These are phyloP conservation scores for Podaxis sp. DNA, from an alignment of 768 basidiomycete genomes.

Conservation along the genomic window DNA sequence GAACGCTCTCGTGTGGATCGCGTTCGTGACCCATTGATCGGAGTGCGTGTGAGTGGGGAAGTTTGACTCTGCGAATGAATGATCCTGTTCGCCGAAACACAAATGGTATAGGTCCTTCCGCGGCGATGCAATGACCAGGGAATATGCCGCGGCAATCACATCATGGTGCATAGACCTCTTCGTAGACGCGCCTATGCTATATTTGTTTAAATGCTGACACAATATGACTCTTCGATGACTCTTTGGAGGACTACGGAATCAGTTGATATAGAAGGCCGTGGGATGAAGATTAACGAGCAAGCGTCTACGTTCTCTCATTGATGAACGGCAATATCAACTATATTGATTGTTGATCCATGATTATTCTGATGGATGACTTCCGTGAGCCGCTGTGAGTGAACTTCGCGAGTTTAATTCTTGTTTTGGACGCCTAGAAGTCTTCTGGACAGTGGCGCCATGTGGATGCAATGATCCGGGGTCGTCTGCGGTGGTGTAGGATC, in stretches of 20 bases:
- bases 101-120: neutral
- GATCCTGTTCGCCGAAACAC: neutral
- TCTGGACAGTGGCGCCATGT: neutral
- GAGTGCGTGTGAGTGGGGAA: conserved; percentile 6
- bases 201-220: neutral
- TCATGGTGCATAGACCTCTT: neutral
- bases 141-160: too few species aligned
- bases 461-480: neutral
- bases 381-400: too few species aligned
- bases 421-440: too few species aligned
- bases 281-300: neutral
- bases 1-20: neutral
- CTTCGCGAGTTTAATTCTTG: too few species aligned
- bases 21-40: conserved; percentile 1
- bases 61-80: neutral
- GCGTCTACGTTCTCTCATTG: neutral
- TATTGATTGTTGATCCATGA: too few species aligned
- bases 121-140: neutral
- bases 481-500: neutral
- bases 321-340: too few species aligned
- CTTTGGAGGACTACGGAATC: neutral
- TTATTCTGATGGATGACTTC: too few species aligned
- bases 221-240: neutral
- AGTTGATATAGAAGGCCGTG: neutral
- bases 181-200: neutral